Evolutionary conservation across 768 basidiomycete species (phyloP), one percentile per base, ranked within the genome.

Genomic region (Collybiopsis luxurians): DNA sequence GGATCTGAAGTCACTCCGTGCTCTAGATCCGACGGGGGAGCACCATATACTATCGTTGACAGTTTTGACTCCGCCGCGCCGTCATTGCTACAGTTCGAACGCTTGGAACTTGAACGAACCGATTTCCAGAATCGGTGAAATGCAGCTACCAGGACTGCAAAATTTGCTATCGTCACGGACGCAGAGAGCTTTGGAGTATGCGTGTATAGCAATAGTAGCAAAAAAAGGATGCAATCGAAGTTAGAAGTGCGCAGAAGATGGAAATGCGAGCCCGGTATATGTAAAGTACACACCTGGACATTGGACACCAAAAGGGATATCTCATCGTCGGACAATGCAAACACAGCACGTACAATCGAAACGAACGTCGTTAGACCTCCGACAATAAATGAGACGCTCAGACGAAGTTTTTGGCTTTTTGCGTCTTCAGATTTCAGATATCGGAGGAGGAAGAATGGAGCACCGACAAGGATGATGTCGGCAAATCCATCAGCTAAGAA

Each of bases 341-440:
- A 53, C 13, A 53, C 36, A 6, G 51, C 51, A 39, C 38, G 51
- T 12, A 53, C 51, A 31, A 53, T 53, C 17, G 51, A 53, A 13
- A 53, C 51, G 13, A 53, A 12, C 9, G 31, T 34, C 12, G 51
- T 53, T 9, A 53, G 36, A 2, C 51, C 51, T 31, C 51, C 51
- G n/a, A 53, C 51, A 15, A 39, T 26, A 30, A 53, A 53, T 4
- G 51, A 53, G 2, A 39, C 51, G n/a, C 13, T 31, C 34, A 53
- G 23, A 12, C 51, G 51, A 21, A 53, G 17, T 39, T 53, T 53
- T 39, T 53, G 51, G 15, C n/a, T 21, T 39, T 39, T 15, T 17
- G 36, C 36, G 13, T 53, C 31, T 11, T 31, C 36, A 15, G 51
- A 53, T 26, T 53, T 23, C 12, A 53, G 13, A 21, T 53, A 53